phyloP scores from a whole-genome alignment of 306 rosid genomes.

The Sesbania bispinosa region DNA sequence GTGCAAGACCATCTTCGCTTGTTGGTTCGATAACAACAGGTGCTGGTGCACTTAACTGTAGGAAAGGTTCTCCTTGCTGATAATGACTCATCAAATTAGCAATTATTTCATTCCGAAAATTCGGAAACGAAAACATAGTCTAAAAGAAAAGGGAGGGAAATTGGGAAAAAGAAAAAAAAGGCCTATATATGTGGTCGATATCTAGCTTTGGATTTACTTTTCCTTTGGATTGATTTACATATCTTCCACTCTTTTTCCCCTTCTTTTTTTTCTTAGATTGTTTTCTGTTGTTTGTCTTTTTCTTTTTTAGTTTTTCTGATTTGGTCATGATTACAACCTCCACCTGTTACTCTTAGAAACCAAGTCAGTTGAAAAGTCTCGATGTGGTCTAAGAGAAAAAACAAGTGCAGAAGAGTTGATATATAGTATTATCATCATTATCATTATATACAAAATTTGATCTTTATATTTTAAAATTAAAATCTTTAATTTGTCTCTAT shows the following conservation, averaged over 20 bases:
- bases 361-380: conserved; percentile 37
- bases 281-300: conserved; percentile 9
- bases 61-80: conserved; percentile 77
- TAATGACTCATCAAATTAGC: conserved; percentile 8
- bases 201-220: conserved; percentile 23
- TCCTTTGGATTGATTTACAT: conserved; percentile 12
- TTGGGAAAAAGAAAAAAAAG: background rate
- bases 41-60: conserved; percentile 73
- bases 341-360: conserved; percentile 51
- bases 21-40: conserved; percentile 60
- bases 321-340: conserved; percentile 65
- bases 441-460: conserved; percentile 35
- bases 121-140: background rate
- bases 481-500: background rate
- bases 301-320: background rate
- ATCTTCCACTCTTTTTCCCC: conserved; percentile 11
- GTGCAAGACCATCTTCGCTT: conserved; percentile 85
- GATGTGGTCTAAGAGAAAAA: conserved; percentile 35
- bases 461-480: background rate
- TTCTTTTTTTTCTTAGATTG: conserved; percentile 6
- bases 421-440: conserved; percentile 7
- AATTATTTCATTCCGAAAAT: background rate
- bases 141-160: conserved; percentile 17
- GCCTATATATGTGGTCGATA: conserved; percentile 7
- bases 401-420: conserved; percentile 82